phyloP scores from a whole-genome alignment of 768 basidiomycete genomes.

The Amanita pallidorosea region DNA sequence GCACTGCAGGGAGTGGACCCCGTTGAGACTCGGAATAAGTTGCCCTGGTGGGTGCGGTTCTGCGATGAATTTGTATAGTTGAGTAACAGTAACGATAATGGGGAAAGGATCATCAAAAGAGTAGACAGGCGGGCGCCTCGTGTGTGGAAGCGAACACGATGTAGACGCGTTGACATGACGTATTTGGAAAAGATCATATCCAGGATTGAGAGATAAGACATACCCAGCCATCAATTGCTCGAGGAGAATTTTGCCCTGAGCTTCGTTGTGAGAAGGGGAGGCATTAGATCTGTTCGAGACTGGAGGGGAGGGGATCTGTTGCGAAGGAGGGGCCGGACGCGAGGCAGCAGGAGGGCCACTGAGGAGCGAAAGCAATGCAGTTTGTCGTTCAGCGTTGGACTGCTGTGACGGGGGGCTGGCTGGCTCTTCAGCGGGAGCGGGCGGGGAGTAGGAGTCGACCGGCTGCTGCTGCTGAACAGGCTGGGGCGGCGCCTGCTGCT shows the following conservation, averaged over 20 bases:
- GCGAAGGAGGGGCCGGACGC: slow-evolving; percentile 24
- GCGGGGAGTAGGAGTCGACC: slow-evolving; percentile 15
- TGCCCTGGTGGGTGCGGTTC: slow-evolving; percentile 36
- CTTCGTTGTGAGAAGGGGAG: slow-evolving; percentile 48
- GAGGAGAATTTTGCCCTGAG: slow-evolving; percentile 63
- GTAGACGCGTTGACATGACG: slow-evolving; percentile 1
- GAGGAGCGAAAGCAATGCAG: slow-evolving; percentile 62
- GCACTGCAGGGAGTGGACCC: slow-evolving; percentile 22
- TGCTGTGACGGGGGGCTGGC: slow-evolving; percentile 19
- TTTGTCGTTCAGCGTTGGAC: slow-evolving; percentile 50
- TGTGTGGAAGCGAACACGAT: slow-evolving; percentile 5
- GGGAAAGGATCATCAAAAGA: slow-evolving; percentile 11
- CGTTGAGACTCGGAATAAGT: slow-evolving; percentile 41
- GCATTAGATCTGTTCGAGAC: slow-evolving; percentile 44
- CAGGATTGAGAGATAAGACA: slow-evolving; percentile 17
- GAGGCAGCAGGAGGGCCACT: slow-evolving; percentile 32
- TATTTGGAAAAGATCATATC: slow-evolving; percentile 3
- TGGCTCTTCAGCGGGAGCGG: slow-evolving; percentile 34
- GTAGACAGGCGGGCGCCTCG: slow-evolving; percentile 15
- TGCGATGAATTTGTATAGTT: slow-evolving; percentile 16
- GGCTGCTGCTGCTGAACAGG: slow-evolving; percentile 4
- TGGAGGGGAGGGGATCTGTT: slow-evolving; percentile 65
- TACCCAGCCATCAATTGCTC: slow-evolving; percentile 80
- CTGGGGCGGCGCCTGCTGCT: slow-evolving; percentile 2
- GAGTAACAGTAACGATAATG: slow-evolving; percentile 8